Percentiles rank a stretch among this genome's conserved stretches.
Evolutionary conservation across 164 flowering plant genomes (phyloP).

Genomic region (Saururus chinensis): DNA sequence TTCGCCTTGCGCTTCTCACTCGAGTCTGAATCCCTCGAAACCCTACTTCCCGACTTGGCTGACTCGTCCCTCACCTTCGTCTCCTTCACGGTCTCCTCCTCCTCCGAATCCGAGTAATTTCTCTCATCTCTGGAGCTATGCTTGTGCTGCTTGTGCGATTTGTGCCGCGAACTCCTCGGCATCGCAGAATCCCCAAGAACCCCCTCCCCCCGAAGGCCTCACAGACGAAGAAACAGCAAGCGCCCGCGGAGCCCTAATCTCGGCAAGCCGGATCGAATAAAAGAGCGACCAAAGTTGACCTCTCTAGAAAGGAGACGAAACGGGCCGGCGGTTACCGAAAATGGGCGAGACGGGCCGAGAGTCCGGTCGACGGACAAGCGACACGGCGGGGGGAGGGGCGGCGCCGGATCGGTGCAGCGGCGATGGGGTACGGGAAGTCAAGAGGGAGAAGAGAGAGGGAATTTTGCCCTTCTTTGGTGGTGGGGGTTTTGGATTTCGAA

Average conservation of each 20-base stretch:
- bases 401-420: no score
- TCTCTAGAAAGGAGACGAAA: no score
- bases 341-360: neutral
- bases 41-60: constrained; percentile 10
- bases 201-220: neutral
- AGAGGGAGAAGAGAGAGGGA: no score
- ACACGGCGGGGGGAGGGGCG: neutral
- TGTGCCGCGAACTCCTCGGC: constrained; percentile 62
- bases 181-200: constrained; percentile 12
- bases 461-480: neutral
- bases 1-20: constrained; percentile 19
- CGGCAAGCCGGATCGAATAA: neutral
- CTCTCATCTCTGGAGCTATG: constrained; percentile 31
- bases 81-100: constrained; percentile 15
- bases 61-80: constrained; percentile 13
- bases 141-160: constrained; percentile 49
- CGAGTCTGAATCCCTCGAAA: constrained; percentile 18
- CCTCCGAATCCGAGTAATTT: constrained; percentile 26
- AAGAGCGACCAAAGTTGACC: neutral
- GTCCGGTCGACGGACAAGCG: neutral
- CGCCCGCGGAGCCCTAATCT: neutral
- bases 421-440: neutral
- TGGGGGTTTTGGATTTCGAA: no score
- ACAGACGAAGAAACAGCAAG: no score
- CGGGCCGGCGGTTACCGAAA: neutral